Evolutionary conservation across 2,329 filamentous ascomycete species (phyloP).

Genomic region (Phaeoacremonium minimum): DNA sequence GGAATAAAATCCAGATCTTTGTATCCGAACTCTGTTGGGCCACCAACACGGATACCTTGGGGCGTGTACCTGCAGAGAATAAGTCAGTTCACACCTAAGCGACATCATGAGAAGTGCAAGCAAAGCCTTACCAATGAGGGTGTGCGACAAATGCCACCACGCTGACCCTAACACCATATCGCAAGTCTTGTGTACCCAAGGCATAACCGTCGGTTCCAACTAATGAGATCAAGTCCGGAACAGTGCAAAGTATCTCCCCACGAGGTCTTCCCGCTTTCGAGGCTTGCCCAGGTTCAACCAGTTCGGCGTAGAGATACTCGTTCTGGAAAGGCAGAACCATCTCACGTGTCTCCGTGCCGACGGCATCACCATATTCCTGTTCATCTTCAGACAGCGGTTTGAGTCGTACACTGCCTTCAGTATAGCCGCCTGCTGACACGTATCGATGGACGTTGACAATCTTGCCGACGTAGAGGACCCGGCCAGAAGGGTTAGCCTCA

Average conservation of each 20-base stretch:
- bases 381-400: not conserved
- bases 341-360: not conserved
- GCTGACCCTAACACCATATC: slow-evolving; percentile 1
- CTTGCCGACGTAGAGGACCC: not conserved
- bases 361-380: not conserved
- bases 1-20: not conserved
- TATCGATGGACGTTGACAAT: not conserved
- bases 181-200: slow-evolving; percentile 1
- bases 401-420: not conserved
- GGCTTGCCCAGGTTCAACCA: not conserved
- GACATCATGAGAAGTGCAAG: not conserved
- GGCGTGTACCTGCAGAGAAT: slow-evolving; percentile 1
- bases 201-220: slow-evolving; percentile 1
- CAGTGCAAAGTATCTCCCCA: not conserved
- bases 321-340: not conserved
- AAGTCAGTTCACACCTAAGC: not conserved
- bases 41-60: not conserved
- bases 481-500: not conserved
- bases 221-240: not conserved
- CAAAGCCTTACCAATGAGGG: slow-evolving; percentile 1
- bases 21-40: slow-evolving; percentile 1
- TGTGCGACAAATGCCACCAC: slow-evolving; percentile 2
- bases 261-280: not conserved
- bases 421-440: not conserved
- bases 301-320: not conserved